A percentile compares a stretch with the other conserved stretches of the same genome.
These are phyloP conservation scores for Deinandra increscens DNA, from an alignment of 129 eudicot genomes.

Conservation along the genomic window DNA sequence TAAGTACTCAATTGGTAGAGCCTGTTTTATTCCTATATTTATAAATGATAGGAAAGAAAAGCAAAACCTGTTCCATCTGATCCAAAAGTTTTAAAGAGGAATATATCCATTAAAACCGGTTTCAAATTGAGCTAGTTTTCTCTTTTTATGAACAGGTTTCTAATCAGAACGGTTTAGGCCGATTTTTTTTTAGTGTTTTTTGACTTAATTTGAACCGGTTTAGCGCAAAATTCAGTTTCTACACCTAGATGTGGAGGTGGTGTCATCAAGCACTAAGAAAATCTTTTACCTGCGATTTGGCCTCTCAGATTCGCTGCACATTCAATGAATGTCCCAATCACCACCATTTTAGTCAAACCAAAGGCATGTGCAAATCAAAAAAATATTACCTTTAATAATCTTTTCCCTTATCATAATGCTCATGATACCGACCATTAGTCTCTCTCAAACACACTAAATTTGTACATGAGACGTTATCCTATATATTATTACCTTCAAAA, in stretches of 20 bases:
- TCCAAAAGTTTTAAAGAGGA: too few species aligned
- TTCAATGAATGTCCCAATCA: conserved; percentile 28
- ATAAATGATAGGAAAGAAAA: too few species aligned
- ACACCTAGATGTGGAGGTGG: background rate
- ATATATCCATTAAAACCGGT: too few species aligned
- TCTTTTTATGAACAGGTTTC: too few species aligned
- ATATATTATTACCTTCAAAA: background rate
- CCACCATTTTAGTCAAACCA: conserved; percentile 2
- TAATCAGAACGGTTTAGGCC: too few species aligned
- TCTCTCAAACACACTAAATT: conserved; percentile 6
- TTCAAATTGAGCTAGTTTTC: too few species aligned
- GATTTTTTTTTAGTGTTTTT: too few species aligned
- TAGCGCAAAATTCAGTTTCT: too few species aligned
- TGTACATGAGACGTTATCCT: background rate
- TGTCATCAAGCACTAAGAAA: conserved; percentile 25
- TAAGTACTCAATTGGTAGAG: too few species aligned
- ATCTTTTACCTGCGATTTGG: conserved; percentile 23
- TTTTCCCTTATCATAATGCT: background rate
- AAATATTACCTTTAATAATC: background rate
- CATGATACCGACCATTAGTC: background rate
- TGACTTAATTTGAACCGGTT: too few species aligned
- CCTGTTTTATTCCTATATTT: too few species aligned
- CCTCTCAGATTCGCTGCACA: conserved; percentile 12
- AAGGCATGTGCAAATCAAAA: conserved; percentile 19
- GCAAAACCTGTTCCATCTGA: too few species aligned